phyloP scores from a whole-genome alignment of 2,329 filamentous ascomycete species.

The Corynespora cassiicola region DNA sequence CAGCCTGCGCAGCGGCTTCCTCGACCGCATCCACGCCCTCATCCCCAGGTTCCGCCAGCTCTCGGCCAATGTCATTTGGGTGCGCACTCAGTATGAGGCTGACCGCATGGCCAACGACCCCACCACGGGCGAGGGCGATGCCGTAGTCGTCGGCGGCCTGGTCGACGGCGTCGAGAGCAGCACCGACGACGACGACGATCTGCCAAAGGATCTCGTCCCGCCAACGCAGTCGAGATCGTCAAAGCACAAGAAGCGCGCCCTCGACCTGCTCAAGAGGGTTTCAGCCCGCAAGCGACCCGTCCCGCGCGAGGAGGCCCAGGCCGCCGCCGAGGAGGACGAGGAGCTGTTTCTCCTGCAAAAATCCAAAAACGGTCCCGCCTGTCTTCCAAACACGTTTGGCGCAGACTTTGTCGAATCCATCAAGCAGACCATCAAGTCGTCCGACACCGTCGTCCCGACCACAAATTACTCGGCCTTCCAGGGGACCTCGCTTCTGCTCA shows the following conservation, averaged over 20 bases:
- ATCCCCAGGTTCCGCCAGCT: slow-evolving; percentile 74
- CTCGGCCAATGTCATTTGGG: slow-evolving; percentile 79
- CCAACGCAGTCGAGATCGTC: slow-evolving; percentile 39
- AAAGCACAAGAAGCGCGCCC: slow-evolving; percentile 43
- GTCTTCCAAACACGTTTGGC: slow-evolving; percentile 52
- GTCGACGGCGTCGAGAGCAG: slow-evolving; percentile 41
- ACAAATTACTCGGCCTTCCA: slow-evolving; percentile 88
- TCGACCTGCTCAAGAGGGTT: slow-evolving; percentile 45
- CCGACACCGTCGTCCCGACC: slow-evolving; percentile 68
- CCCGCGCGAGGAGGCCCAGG: slow-evolving; percentile 33
- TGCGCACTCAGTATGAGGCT: slow-evolving; percentile 76
- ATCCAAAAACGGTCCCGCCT: slow-evolving; percentile 48
- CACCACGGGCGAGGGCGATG: slow-evolving; percentile 54
- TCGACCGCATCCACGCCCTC: slow-evolving; percentile 71
- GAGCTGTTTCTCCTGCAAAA: slow-evolving; percentile 54
- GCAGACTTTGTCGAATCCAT: slow-evolving; percentile 59
- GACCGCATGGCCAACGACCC: slow-evolving; percentile 62
- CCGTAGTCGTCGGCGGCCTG: slow-evolving; percentile 50
- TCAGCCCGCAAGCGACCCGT: slow-evolving; percentile 36
- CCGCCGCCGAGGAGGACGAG: slow-evolving; percentile 48
- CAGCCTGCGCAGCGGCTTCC: slow-evolving; percentile 66
- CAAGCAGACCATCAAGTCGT: slow-evolving; percentile 56
- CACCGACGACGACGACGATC: slow-evolving; percentile 41
- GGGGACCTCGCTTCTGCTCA: slow-evolving; percentile 73
- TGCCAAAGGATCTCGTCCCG: slow-evolving; percentile 27